Base-by-base conservation (phyloP, 371 early-diverging fungal species). In the Rhizopus arrhizus region DNA sequence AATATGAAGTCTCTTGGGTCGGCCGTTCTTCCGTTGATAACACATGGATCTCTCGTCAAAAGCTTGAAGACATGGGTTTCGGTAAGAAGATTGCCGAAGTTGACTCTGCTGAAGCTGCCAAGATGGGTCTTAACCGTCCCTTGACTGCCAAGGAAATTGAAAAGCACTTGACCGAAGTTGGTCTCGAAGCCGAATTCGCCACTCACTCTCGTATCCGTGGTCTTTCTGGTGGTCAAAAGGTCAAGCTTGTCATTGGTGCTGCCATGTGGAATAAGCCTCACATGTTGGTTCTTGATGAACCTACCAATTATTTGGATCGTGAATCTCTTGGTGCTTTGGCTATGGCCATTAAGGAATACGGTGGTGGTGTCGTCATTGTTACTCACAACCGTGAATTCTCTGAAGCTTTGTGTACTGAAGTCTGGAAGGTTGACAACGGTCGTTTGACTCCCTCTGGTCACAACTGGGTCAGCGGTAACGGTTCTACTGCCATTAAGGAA, bases 211-310 rank as follows among this genome's bases (percentile, higher is more conserved):
- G 87, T 72, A 91, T 93, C 72, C 83, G 84, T 78, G 91, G 89
- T 79, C 85, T 95, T 12, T 92, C 93, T 59, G 94, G 94, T 72
- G 94, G 94, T 60, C 94, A 95, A 71, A 95, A 95, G 81, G 92
- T 91, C 77, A 90, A 91, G 85, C 82, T 95, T 42, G 92, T 91
- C 32, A 82, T 94, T 61, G 93, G 87, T 61, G 91, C 91, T 62
- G 88, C 89, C 55, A 87, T 90, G 87, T 91, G 91, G 91, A 84
- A 86, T 77, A 79, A 85, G 63, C 94, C 94, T 55, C 93, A 94
- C 74, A 86, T 94, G 71, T 72, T 95, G 59, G 91, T 94, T 68
- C 79, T 93, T 63, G 94, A 95, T 75, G 94, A 94, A 78, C 94
- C 94, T 63, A 94, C 92, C 76, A 90, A 91, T 70, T 91, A 91